A percentile compares a stretch with the other conserved stretches of the same genome.
phyloP scores from a whole-genome alignment of 305 asterid species.

The Nicotiana rustica region DNA sequence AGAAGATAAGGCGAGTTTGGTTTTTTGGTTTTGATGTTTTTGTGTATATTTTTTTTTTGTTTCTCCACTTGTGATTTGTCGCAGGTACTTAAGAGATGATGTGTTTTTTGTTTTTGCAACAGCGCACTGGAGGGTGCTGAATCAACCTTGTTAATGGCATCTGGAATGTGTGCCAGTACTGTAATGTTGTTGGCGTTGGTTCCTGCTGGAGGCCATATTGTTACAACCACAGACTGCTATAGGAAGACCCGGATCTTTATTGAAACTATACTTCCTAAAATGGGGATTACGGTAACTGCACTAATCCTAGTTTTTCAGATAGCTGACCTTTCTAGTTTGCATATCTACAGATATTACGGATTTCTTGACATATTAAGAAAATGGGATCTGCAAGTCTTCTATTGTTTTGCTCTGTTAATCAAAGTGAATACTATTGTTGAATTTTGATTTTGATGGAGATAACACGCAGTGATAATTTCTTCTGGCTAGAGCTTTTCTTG shows the following conservation, averaged over 20 bases:
- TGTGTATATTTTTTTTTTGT: not conserved
- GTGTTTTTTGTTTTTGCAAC: constrained; percentile 42
- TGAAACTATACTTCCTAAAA: constrained; percentile 87
- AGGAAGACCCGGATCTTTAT: constrained; percentile 92
- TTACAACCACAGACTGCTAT: constrained; percentile 96
- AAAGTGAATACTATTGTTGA: not conserved
- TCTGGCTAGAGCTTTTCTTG: not conserved
- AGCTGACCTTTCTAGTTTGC: not conserved
- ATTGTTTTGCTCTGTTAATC: not conserved
- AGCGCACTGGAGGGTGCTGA: constrained; percentile 99
- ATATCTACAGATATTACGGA: not conserved
- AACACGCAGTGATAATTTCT: not conserved
- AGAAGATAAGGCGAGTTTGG: constrained; percentile 77
- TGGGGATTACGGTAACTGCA: constrained; percentile 77
- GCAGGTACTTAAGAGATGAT: constrained; percentile 29
- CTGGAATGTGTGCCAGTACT: constrained; percentile 98
- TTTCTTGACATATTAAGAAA: not conserved
- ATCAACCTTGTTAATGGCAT: constrained; percentile 83
- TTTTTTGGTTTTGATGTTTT: not conserved
- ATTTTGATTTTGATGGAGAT: not conserved
- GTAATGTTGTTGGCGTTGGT: constrained; percentile 87
- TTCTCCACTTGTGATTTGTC: constrained; percentile 22
- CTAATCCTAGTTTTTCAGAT: not conserved
- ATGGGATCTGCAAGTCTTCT: not conserved
- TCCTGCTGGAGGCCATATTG: constrained; percentile 97